phyloP scores from a whole-genome alignment of 2,329 filamentous ascomycete genomes.

The Monosporascus cannonballus region DNA sequence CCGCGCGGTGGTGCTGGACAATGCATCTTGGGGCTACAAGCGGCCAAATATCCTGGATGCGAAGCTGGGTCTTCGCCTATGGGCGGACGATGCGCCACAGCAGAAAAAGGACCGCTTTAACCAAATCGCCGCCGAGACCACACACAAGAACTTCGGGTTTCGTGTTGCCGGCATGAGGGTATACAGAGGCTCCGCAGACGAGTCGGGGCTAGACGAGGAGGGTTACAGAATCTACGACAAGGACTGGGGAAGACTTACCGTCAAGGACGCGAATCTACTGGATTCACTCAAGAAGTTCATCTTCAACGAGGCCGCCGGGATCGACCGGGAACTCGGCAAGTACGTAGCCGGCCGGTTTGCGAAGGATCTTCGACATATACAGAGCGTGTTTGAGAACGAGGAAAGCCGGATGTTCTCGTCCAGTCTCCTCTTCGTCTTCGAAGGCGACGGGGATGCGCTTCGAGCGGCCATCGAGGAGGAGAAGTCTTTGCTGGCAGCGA shows the following conservation, averaged over 20 bases:
- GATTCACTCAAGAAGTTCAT: constrained; percentile 51
- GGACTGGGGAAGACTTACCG: constrained; percentile 49
- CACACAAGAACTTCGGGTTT: constrained; percentile 55
- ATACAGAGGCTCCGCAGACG: constrained; percentile 50
- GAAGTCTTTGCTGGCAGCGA: constrained; percentile 37
- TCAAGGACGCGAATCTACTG: constrained; percentile 48
- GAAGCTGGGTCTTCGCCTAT: constrained; percentile 81
- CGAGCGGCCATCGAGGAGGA: constrained; percentile 48
- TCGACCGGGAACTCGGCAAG: constrained; percentile 52
- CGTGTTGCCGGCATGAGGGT: constrained; percentile 61
- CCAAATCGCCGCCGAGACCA: constrained; percentile 52
- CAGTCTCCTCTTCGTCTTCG: constrained; percentile 57
- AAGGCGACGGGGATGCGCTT: constrained; percentile 54
- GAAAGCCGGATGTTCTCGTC: constrained; percentile 61
- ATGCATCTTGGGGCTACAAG: constrained; percentile 73
- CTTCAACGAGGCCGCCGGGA: constrained; percentile 51
- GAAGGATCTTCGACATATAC: constrained; percentile 45
- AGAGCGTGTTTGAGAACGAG: constrained; percentile 46
- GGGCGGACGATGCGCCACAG: constrained; percentile 65
- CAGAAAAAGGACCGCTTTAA: constrained; percentile 57
- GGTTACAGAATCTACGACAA: constrained; percentile 57
- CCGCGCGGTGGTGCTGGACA: constrained; percentile 77
- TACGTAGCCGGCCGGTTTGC: constrained; percentile 49
- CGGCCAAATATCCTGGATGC: constrained; percentile 87
- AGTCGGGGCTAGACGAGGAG: constrained; percentile 44